These are phyloP conservation scores for Colletotrichum sp. DNA, from an alignment of 2,329 filamentous ascomycete genomes.

Conservation along the genomic window DNA sequence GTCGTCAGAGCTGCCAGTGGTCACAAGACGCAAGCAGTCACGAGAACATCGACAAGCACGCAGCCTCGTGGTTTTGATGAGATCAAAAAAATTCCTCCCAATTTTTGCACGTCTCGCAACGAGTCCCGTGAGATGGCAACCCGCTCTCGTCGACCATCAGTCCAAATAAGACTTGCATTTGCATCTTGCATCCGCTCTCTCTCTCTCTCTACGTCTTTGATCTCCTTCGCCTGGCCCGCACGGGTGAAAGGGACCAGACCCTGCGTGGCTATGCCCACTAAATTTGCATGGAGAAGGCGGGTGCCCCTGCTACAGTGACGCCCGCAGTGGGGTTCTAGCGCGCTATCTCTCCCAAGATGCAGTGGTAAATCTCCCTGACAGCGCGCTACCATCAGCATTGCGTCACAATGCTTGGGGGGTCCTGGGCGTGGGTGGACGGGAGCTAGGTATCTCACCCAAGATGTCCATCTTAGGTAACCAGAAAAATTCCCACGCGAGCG, in stretches of 20 bases:
- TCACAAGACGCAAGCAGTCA: background rate
- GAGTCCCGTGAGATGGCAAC: constrained; percentile 4
- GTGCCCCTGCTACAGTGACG: constrained; percentile 5
- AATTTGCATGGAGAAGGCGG: background rate
- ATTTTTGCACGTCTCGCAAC: constrained; percentile 1
- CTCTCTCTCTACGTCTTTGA: background rate
- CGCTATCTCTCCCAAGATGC: constrained; percentile 4
- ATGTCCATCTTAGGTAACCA: background rate
- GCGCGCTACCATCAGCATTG: constrained; percentile 5
- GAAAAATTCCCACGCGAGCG: background rate
- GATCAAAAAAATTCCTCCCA: background rate
- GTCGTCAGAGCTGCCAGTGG: background rate
- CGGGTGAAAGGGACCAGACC: constrained; percentile 21
- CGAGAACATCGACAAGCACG: background rate
- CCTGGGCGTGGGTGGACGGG: background rate
- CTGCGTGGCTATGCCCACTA: constrained; percentile 20
- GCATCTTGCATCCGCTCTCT: constrained; percentile 2
- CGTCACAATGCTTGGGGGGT: constrained; percentile 15
- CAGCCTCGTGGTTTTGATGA: background rate
- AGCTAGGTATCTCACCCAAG: background rate
- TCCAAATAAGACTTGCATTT: background rate
- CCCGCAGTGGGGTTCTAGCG: background rate
- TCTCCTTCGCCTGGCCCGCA: constrained; percentile 1
- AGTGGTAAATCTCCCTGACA: constrained; percentile 6
- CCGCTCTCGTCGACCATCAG: background rate